Evolutionary conservation across 805 yeast species (phyloP), one percentile per base, ranked within the genome.

Genomic region (Metschnikowia lunata): DNA sequence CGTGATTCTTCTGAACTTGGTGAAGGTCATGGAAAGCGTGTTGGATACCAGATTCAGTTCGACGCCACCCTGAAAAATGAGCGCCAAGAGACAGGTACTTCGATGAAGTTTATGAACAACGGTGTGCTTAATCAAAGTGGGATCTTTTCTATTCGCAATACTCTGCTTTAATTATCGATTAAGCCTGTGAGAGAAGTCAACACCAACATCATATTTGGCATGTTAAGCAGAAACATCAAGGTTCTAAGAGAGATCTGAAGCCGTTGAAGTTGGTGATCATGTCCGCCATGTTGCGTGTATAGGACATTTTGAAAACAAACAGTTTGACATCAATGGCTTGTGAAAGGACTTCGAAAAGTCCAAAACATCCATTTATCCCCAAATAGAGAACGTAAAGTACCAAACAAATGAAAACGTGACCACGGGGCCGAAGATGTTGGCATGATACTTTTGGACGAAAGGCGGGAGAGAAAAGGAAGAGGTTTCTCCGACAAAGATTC

Each of bases 171-270:
- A 76, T 95, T 26, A 87, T 93, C 47, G 99, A 93, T 69, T 99
- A 93, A 66, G 99, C 99, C 0, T 99, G 95, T 62, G 99, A 93
- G 64, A 79, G 99, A 89, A 60, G 82, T 91, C 48, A 93, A 93
- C 60, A 93, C 99, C 0, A 99, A 95, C 66, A 91, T 95, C 38
- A 71, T 93, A 45, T 89, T 93, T 50, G 99, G 99, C 38, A 85
- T 93, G 84, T 70, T 93, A 40, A 88, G 96, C 59, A 80, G 99
- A 54, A 84, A 90, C n/a, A 78, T 88, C 48, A 79, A 75, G 51
- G 72, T 91, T 33, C 79, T 99, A 57, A 56, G 75, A 42, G 73
- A 77, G 49, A 67, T 27, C 63, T 66, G 56, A 79, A 74, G 49
- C 89, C 85, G 10, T 71, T 95, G 47, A 93, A 91, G 61, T 66